Evolutionary conservation across 768 basidiomycete species (phyloP).

Genomic region (Cystofilobasidium ferigula): DNA sequence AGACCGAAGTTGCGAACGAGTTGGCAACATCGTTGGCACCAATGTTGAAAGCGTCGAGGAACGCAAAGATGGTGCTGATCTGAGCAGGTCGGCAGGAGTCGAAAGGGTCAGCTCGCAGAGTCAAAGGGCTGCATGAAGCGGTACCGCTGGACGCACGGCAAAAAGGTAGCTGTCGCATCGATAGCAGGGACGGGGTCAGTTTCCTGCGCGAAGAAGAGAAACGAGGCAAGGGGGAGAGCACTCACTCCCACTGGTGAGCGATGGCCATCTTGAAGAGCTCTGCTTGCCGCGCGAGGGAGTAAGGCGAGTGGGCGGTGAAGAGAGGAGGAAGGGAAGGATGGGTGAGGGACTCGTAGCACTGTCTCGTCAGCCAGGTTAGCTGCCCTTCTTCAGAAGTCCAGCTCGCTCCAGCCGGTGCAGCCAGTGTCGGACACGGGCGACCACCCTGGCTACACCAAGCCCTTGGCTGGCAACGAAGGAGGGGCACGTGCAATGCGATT

Average conservation of each 20-base stretch:
- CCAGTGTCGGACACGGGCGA: too few relatives aligned
- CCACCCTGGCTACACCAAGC: too few relatives aligned
- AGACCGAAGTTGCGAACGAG: slow-evolving; percentile 40
- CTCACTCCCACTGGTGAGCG: slow-evolving; percentile 35
- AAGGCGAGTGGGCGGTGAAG: too few relatives aligned
- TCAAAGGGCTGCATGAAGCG: too few relatives aligned
- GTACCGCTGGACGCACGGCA: background rate
- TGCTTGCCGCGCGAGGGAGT: background rate
- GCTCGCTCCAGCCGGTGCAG: too few relatives aligned
- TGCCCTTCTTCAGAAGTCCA: too few relatives aligned
- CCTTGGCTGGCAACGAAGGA: too few relatives aligned
- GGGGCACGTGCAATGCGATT: too few relatives aligned
- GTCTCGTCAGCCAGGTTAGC: too few relatives aligned
- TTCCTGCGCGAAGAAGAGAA: background rate
- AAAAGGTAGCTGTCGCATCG: background rate
- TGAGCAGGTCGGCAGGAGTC: background rate
- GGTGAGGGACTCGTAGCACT: too few relatives aligned
- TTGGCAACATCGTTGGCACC: slow-evolving; percentile 33
- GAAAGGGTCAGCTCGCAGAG: too few relatives aligned
- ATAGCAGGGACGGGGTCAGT: background rate
- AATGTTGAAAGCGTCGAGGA: slow-evolving; percentile 38
- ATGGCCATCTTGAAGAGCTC: slow-evolving; percentile 29
- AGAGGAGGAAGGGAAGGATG: background rate
- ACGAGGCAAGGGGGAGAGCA: background rate
- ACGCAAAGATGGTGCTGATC: slow-evolving; percentile 37